A percentile compares a stretch with the other conserved stretches of the same genome.
Conservation (phyloP, 305 asterid species). For the Solanum hybrid region DNA sequence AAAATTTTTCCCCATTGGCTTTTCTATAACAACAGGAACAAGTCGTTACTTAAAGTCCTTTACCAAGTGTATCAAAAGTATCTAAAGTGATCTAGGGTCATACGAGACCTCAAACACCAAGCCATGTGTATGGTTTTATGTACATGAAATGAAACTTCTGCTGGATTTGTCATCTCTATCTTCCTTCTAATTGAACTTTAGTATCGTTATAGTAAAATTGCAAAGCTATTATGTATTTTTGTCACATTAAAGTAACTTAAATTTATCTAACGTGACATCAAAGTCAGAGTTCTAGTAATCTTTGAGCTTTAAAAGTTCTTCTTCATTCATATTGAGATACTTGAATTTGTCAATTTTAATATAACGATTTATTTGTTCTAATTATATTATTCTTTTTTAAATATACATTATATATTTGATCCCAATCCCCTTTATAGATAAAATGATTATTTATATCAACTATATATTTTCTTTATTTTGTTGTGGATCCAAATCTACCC, state of each 20-base stretch:
- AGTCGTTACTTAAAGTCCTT: not conserved
- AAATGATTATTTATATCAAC: not conserved
- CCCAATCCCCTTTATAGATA: not conserved
- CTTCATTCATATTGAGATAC: not conserved
- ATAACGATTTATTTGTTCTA: not conserved
- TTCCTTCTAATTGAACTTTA: not conserved
- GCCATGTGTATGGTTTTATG: not conserved
- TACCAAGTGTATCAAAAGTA: not conserved
- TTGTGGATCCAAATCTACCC: not conserved
- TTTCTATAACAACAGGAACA: no score
- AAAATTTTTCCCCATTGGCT: no score
- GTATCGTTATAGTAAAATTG: not conserved
- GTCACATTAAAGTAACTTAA: not conserved
- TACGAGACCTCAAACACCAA: not conserved
- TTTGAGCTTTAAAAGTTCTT: not conserved
- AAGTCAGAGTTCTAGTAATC: not conserved
- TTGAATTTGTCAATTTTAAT: not conserved
- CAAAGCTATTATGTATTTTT: not conserved
- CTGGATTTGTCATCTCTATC: not conserved
- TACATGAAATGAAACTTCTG: not conserved
- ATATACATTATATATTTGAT: not conserved
- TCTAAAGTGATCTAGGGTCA: not conserved
- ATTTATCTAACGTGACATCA: not conserved
- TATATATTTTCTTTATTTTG: not conserved
- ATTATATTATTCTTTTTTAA: no score